Evolutionary conservation across 2,329 filamentous ascomycete species (phyloP).

Genomic region (Colletotrichum echinochloae): DNA sequence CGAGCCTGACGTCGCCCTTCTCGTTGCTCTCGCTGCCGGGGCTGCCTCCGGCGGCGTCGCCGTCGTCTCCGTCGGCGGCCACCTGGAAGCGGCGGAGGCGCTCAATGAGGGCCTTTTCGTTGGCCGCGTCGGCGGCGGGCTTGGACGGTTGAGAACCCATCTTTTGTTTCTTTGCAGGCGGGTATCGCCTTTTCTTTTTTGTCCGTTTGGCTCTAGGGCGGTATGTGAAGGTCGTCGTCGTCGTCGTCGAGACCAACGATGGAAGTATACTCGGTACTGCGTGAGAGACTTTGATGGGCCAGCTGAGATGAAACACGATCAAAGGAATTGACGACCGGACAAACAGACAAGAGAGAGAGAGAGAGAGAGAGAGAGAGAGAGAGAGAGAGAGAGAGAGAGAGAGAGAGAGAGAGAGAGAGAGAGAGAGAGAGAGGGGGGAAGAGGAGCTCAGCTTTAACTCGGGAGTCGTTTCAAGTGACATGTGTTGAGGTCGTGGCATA

Average conservation of each 20-base stretch:
- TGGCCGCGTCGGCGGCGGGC: slow-evolving; percentile 44
- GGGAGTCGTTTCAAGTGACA: not conserved
- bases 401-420: not conserved
- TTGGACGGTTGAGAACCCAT: slow-evolving; percentile 63
- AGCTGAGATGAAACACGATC: not conserved
- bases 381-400: not conserved
- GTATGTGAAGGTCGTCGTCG: not conserved
- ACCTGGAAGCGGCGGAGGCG: slow-evolving; percentile 59
- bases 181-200: not conserved
- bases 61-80: slow-evolving; percentile 64
- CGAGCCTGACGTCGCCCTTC: slow-evolving; percentile 61
- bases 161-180: not conserved
- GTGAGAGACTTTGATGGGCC: not conserved
- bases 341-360: not conserved
- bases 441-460: not conserved
- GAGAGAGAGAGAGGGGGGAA: not conserved
- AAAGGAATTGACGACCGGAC: slow-evolving; percentile 19
- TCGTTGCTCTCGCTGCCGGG: slow-evolving; percentile 59
- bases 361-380: not conserved
- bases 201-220: not conserved
- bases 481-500: slow-evolving; percentile 16
- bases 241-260: not conserved
- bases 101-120: slow-evolving; percentile 60
- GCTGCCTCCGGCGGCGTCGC: slow-evolving; percentile 45
- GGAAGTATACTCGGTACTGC: not conserved